Conservation (phyloP, 2,329 filamentous ascomycete genomes). For the Colletotrichum cereale region DNA sequence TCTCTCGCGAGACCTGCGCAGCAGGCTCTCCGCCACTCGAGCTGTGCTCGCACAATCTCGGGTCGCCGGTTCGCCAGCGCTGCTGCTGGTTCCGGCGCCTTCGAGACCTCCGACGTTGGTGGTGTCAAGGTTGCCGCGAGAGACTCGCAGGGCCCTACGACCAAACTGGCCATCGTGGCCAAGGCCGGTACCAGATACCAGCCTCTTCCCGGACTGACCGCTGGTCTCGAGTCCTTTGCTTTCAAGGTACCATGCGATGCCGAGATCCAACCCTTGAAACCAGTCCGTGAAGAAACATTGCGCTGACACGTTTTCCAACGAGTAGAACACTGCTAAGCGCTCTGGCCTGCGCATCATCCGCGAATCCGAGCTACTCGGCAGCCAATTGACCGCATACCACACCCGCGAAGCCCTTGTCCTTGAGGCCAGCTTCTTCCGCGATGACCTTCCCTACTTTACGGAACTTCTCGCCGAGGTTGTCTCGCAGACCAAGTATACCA, state of each 20-base stretch:
- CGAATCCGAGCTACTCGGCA: conserved; percentile 95
- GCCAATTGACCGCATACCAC: conserved; percentile 88
- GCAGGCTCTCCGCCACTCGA: conserved; percentile 68
- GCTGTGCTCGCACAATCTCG: conserved; percentile 67
- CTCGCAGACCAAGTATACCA: conserved; percentile 86
- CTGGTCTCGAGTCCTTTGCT: conserved; percentile 93
- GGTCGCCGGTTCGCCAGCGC: conserved; percentile 70
- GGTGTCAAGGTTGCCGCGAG: conserved; percentile 94
- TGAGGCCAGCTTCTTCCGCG: conserved; percentile 93
- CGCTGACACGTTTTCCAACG: conserved; percentile 26
- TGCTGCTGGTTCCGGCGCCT: conserved; percentile 78
- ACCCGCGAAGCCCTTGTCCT: conserved; percentile 93
- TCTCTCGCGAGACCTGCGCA: conserved; percentile 70
- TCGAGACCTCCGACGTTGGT: conserved; percentile 86
- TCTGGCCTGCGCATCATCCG: conserved; percentile 93
- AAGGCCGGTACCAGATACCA: conserved; percentile 97
- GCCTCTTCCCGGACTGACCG: conserved; percentile 87
- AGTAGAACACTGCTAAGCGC: conserved; percentile 85
- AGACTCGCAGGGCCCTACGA: conserved; percentile 89
- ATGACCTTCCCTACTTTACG: conserved; percentile 97
- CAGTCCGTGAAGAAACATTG: conserved; percentile 6
- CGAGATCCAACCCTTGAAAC: conserved; percentile 6
- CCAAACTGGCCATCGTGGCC: conserved; percentile 89
- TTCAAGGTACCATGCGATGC: conserved; percentile 80
- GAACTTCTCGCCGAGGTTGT: conserved; percentile 95